Percentiles rank a stretch among this genome's conserved stretches.
Conservation (phyloP, 1,284 basidiomycete genomes). For the Ceratobasidium sp. region DNA sequence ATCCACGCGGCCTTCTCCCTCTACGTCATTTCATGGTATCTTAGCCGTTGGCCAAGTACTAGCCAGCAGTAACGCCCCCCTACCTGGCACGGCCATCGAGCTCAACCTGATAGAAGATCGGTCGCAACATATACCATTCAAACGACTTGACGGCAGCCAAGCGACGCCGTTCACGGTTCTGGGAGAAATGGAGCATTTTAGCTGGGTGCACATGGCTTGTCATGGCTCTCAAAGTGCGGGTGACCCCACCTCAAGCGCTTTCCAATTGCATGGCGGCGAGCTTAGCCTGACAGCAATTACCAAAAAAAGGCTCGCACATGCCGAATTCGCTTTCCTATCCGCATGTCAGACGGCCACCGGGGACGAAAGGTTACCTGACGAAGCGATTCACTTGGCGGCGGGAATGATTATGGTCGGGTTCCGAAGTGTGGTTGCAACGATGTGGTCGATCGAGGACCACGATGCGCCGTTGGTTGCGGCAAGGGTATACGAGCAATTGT, state of each 20-base stretch:
- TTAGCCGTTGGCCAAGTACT: neutral
- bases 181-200: constrained; percentile 9
- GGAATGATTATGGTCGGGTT: constrained; percentile 41
- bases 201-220: constrained; percentile 31
- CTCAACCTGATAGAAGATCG: neutral
- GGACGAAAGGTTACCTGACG: constrained; percentile 27
- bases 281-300: neutral
- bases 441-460: neutral
- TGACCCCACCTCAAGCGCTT: neutral
- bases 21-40: neutral
- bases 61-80: too few species aligned
- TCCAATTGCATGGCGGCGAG: constrained; percentile 18
- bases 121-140: neutral
- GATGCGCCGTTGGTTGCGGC: constrained; percentile 18
- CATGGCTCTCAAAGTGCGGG: constrained; percentile 11
- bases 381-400: constrained; percentile 39
- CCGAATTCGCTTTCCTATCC: constrained; percentile 35
- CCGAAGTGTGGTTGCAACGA: constrained; percentile 25
- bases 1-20: too few species aligned
- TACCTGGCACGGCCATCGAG: neutral
- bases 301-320: neutral
- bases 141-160: neutral
- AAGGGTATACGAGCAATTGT: neutral
- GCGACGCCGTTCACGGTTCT: neutral
- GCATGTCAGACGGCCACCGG: constrained; percentile 42